phyloP scores from a whole-genome alignment of 257 asterid species.

The Nicotiana noctiflora region DNA sequence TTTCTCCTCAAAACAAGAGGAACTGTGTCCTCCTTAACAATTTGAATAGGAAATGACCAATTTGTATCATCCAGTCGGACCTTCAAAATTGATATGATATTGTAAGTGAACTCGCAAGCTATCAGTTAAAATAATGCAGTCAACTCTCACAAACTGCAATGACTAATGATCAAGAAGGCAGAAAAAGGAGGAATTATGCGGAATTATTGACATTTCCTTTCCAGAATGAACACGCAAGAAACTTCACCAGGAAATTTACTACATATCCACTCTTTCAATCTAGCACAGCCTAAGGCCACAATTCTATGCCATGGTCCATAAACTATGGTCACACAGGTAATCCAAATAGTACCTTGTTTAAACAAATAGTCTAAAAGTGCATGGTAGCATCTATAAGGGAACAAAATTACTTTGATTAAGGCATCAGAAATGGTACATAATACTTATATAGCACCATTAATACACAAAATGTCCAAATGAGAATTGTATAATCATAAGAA shows the following conservation, averaged over 20 bases:
- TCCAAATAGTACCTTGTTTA: background rate
- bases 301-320: background rate
- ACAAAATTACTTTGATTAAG: background rate
- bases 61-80: constrained; percentile 72
- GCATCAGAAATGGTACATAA: background rate
- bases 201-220: background rate
- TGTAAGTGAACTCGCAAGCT: background rate
- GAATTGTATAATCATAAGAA: background rate
- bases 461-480: background rate
- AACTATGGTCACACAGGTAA: background rate
- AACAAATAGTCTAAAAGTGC: background rate
- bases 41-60: constrained; percentile 91
- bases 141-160: background rate
- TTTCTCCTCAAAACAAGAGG: constrained; percentile 54
- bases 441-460: background rate
- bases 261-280: background rate
- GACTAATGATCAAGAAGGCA: background rate
- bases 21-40: constrained; percentile 81
- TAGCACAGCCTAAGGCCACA: background rate
- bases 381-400: background rate
- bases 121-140: background rate
- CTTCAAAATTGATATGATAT: constrained; percentile 33
- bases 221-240: background rate
- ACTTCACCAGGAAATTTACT: background rate
- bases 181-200: background rate